A percentile compares a stretch with the other conserved stretches of the same genome.
These are phyloP conservation scores for Phaeosphaeria sp. DNA, from an alignment of 2,329 filamentous ascomycete genomes.

Conservation along the genomic window DNA sequence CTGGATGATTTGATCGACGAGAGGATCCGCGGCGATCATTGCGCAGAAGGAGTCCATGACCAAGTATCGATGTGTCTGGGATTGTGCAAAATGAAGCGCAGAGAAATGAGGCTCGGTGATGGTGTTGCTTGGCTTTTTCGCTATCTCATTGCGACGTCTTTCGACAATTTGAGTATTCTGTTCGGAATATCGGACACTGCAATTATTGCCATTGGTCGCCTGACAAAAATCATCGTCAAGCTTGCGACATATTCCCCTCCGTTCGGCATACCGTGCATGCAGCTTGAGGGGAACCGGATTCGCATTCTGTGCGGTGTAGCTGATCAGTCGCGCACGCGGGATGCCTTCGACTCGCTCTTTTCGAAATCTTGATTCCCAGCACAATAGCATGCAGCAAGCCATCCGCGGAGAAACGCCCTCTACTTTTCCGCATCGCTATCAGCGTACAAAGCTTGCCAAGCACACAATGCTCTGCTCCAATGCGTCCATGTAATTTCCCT, in stretches of 20 bases:
- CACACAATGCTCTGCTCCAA: background rate
- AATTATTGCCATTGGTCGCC: constrained; percentile 15
- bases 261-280: constrained; percentile 10
- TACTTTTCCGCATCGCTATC: background rate
- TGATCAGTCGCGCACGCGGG: constrained; percentile 10
- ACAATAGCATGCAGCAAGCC: background rate
- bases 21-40: constrained; percentile 18
- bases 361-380: background rate
- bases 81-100: background rate
- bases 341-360: background rate
- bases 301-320: constrained; percentile 10
- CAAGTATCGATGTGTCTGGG: constrained; percentile 9
- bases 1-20: constrained; percentile 30
- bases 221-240: constrained; percentile 1
- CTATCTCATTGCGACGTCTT: background rate
- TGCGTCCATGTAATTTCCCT: background rate
- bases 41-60: background rate
- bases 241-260: constrained; percentile 2
- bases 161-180: background rate
- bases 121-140: background rate
- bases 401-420: constrained; percentile 11
- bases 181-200: background rate
- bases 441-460: background rate
- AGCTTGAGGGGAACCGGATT: constrained; percentile 15
- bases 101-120: constrained; percentile 4